phyloP scores from a whole-genome alignment of 2,329 filamentous ascomycete species.

The Coniochaeta prunicola region DNA sequence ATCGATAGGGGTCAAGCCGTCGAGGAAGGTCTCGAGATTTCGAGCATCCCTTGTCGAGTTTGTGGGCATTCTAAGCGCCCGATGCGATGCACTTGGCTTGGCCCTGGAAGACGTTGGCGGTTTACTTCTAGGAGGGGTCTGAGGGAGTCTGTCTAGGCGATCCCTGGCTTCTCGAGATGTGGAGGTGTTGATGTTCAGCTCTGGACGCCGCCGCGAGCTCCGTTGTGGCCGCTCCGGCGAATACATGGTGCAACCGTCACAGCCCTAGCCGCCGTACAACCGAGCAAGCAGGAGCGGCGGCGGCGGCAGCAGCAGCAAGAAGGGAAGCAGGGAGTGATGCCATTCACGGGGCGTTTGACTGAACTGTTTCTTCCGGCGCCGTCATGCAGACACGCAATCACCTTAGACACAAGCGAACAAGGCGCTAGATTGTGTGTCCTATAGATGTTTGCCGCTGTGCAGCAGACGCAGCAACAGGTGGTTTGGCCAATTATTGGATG shows the following conservation, averaged over 20 bases:
- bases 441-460: neutral
- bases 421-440: neutral
- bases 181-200: conserved; percentile 28
- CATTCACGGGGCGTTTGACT: neutral
- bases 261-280: neutral
- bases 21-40: conserved; percentile 28
- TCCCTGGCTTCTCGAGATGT: conserved; percentile 7
- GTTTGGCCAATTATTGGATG: neutral
- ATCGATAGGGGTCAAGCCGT: conserved; percentile 31
- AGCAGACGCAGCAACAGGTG: neutral
- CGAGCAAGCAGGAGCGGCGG: neutral
- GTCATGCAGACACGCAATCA: neutral
- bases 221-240: conserved; percentile 8
- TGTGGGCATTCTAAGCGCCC: conserved; percentile 21
- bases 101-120: conserved; percentile 19
- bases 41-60: conserved; percentile 17
- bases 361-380: neutral
- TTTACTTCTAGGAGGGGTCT: conserved; percentile 20
- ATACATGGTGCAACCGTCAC: neutral
- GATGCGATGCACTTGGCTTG: conserved; percentile 24
- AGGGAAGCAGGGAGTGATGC: neutral
- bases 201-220: conserved; percentile 20
- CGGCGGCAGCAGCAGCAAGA: neutral
- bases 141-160: conserved; percentile 15
- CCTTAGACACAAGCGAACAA: neutral